Conservation (phyloP, 257 asterid genomes). For the Craterostigma plantagineum region DNA sequence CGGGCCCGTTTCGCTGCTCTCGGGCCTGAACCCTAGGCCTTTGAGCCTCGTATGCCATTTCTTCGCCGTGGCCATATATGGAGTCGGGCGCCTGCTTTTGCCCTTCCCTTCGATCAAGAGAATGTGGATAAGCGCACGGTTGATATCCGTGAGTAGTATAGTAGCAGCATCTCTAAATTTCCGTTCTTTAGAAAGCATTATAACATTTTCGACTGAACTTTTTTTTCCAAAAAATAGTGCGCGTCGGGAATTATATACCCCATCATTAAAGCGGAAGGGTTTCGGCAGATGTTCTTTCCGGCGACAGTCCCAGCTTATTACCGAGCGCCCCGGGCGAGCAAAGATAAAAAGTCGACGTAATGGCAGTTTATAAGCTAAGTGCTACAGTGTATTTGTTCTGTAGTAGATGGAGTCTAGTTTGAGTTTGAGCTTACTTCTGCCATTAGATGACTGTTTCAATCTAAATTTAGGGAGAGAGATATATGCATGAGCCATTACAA, state of each 20-base stretch:
- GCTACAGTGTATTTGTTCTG: no score
- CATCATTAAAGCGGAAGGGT: conserved; percentile 25
- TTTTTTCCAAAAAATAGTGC: conserved; percentile 8
- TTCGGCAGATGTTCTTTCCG: conserved; percentile 24
- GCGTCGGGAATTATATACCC: conserved; percentile 21
- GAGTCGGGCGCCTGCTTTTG: conserved; percentile 43
- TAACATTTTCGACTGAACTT: no score
- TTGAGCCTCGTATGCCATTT: conserved; percentile 46
- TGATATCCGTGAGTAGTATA: conserved; percentile 21
- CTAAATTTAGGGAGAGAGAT: background rate
- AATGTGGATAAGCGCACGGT: conserved; percentile 35
- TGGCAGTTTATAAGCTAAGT: background rate
- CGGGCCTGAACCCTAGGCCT: conserved; percentile 72
- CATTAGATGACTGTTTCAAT: background rate
- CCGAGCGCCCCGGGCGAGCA: conserved; percentile 12
- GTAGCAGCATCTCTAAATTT: background rate
- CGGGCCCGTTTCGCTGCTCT: conserved; percentile 49
- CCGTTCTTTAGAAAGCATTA: no score
- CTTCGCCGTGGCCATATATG: conserved; percentile 53
- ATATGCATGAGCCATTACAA: conserved; percentile 2
- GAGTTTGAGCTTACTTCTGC: no score
- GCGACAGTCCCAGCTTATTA: conserved; percentile 19
- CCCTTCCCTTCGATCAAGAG: conserved; percentile 45
- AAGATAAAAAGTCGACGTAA: background rate
- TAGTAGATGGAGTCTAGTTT: no score